phyloP scores from a whole-genome alignment of 2,329 filamentous ascomycete genomes.

The Scytalidium sp. region DNA sequence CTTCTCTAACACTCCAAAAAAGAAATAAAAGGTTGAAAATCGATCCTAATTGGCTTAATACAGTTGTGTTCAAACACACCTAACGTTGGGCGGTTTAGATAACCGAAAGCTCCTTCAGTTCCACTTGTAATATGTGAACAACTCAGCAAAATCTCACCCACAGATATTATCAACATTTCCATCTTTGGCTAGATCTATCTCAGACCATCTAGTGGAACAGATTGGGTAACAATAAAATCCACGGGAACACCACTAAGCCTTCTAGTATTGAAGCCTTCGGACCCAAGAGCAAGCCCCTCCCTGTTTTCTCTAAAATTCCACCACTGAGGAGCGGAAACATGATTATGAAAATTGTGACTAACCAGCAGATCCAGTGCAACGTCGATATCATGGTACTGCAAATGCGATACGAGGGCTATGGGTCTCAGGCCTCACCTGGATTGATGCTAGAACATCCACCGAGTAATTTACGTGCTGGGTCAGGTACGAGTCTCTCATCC shows the following conservation, averaged over 20 bases:
- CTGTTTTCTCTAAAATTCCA: constrained; percentile 11
- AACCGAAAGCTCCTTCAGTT: background rate
- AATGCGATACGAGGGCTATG: constrained; percentile 40
- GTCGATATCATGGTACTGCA: constrained; percentile 24
- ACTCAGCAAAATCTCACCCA: constrained; percentile 4
- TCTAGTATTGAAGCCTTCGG: constrained; percentile 1
- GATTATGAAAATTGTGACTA: constrained; percentile 11
- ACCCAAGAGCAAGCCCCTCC: constrained; percentile 2
- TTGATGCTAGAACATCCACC: constrained; percentile 40
- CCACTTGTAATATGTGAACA: constrained; percentile 7
- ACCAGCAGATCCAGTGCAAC: constrained; percentile 8
- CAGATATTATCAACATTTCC: background rate
- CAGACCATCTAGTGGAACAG: background rate
- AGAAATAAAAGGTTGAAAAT: too few relatives aligned
- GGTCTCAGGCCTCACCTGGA: constrained; percentile 1
- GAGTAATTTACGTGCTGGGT: constrained; percentile 35
- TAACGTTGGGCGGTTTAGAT: too few relatives aligned
- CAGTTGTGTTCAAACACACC: too few relatives aligned
- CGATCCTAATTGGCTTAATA: too few relatives aligned
- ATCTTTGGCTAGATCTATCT: background rate
- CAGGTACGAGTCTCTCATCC: constrained; percentile 19
- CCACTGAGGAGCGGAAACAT: constrained; percentile 5
- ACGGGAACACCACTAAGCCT: constrained; percentile 1
- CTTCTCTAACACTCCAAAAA: too few relatives aligned
- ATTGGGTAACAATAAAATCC: background rate